phyloP scores from a whole-genome alignment of 2,329 filamentous ascomycete genomes.

The Xylariaceae sp. region DNA sequence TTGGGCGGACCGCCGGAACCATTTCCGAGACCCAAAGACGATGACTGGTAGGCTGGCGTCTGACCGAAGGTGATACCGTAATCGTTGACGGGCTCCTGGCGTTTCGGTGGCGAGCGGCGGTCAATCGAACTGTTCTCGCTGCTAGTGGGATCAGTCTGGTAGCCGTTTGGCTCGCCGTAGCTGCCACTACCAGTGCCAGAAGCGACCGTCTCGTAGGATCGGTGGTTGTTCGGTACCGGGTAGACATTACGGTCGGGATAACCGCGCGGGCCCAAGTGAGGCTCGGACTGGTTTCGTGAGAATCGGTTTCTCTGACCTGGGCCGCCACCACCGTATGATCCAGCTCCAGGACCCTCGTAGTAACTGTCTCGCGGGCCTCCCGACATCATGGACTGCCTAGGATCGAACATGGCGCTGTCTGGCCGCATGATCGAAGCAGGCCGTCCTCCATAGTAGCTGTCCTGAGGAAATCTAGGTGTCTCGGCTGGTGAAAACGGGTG shows the following conservation, averaged over 20 bases:
- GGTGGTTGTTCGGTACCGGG: conserved; percentile 57
- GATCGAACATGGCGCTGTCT: conserved; percentile 34
- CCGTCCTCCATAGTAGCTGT: conserved; percentile 44
- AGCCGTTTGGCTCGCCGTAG: conserved; percentile 65
- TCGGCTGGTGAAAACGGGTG: conserved; percentile 18
- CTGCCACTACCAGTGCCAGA: conserved; percentile 65
- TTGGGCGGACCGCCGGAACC: conserved; percentile 17
- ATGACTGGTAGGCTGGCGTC: conserved; percentile 33
- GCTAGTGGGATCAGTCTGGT: conserved; percentile 76
- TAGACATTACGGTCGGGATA: conserved; percentile 40
- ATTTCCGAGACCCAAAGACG: conserved; percentile 25
- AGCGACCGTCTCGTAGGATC: conserved; percentile 80
- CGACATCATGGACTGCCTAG: conserved; percentile 24
- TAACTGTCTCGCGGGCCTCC: conserved; percentile 31
- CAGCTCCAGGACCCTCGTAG: conserved; percentile 31
- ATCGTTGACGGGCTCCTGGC: conserved; percentile 47
- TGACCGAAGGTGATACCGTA: conserved; percentile 57
- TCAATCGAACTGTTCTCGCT: conserved; percentile 92
- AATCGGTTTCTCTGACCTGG: conserved; percentile 24
- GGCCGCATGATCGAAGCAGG: conserved; percentile 30
- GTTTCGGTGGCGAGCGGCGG: conserved; percentile 53
- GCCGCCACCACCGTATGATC: conserved; percentile 26
- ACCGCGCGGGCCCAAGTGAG: conserved; percentile 32
- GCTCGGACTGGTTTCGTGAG: conserved; percentile 40
- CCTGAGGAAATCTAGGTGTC: conserved; percentile 40